A percentile compares a stretch with the other conserved stretches of the same genome.
phyloP scores from a whole-genome alignment of 1,284 basidiomycete genomes.

The Meripilus lineatus region DNA sequence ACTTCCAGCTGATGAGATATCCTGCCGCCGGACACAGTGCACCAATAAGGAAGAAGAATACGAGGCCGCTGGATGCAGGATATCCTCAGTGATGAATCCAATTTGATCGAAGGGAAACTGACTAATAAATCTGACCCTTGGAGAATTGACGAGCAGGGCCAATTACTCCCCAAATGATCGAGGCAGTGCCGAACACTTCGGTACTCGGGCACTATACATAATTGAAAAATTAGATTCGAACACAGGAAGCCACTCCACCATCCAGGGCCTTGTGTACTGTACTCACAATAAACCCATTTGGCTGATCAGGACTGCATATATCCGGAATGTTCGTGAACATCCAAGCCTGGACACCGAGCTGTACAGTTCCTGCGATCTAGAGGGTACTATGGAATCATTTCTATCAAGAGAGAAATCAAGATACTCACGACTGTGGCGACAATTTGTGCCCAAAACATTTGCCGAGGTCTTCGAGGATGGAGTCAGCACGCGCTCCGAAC shows the following conservation, averaged over 20 bases:
- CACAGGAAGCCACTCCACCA: not conserved
- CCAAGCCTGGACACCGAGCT: constrained; percentile 45
- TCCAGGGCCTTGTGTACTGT: not conserved
- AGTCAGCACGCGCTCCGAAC: not conserved
- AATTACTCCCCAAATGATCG: constrained; percentile 47
- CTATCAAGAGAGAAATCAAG: not conserved
- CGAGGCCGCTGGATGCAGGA: constrained; percentile 27
- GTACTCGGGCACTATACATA: constrained; percentile 30
- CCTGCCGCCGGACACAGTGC: constrained; percentile 38
- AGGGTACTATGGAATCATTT: not conserved
- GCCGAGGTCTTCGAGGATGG: constrained; percentile 26
- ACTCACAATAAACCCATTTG: constrained; percentile 33
- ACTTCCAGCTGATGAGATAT: constrained; percentile 35
- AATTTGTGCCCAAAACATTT: constrained; percentile 47
- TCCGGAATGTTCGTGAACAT: constrained; percentile 46
- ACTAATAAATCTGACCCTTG: constrained; percentile 33
- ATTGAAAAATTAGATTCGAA: not conserved
- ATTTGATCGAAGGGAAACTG: constrained; percentile 3
- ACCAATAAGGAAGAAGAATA: constrained; percentile 58
- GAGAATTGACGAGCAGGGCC: constrained; percentile 44
- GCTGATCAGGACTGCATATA: constrained; percentile 36
- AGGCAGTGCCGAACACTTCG: constrained; percentile 38
- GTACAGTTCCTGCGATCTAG: constrained; percentile 38
- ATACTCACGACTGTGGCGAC: constrained; percentile 36
- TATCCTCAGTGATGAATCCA: not conserved